Base-by-base conservation (phyloP, 495 filamentous ascomycete species). In the Amphirosellinia nigrospora region DNA sequence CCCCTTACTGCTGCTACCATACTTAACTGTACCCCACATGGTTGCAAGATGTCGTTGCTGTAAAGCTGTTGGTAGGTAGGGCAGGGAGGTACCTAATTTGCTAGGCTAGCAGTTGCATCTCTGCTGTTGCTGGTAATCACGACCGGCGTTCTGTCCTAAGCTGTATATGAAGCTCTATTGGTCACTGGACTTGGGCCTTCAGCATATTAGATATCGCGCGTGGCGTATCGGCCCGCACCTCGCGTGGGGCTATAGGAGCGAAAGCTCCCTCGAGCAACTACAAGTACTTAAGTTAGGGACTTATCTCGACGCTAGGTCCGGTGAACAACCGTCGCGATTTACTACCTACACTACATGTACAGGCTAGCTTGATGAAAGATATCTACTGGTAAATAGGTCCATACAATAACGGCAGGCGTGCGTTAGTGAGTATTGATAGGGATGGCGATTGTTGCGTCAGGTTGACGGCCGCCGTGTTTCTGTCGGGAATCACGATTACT, bases 191-290 rank as follows among this genome's bases (percentile, higher is more conserved):
- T 43, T 62, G 59, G 59, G 59, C n/a, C 19, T 62, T 30, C 26
- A 30, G 30, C n/a, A 28, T 13, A 15, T n/a, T 38, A 59, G 13
- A 13, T 16, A 3, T 30, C 11, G 52, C 26, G 26, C 23, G 38
- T 26, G 38, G 55, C 16, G 13, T 60, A 41, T 38, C 38, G 30
- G n/a, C 34, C 11, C 7, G 11, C 5, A 46, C 39, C 23, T 45
- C 15, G 10, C 28, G 41, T 64, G 60, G 60, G 28, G 16, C 41
- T 34, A 39, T 48, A 64, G 60, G 60, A 64, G 28, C 28, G 60
- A 64, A 64, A 64, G 41, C 60, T 64, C 60, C 60, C 59, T 23
- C 10, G 6, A 23, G 9, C 4, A 16, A 13, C 21, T 9, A 32
- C 52, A 34, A 16, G 28, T 16, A 53, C 50, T 13, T 9, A 2